These are phyloP conservation scores for Russula earlei DNA, from an alignment of 768 basidiomycete species.

Conservation along the genomic window DNA sequence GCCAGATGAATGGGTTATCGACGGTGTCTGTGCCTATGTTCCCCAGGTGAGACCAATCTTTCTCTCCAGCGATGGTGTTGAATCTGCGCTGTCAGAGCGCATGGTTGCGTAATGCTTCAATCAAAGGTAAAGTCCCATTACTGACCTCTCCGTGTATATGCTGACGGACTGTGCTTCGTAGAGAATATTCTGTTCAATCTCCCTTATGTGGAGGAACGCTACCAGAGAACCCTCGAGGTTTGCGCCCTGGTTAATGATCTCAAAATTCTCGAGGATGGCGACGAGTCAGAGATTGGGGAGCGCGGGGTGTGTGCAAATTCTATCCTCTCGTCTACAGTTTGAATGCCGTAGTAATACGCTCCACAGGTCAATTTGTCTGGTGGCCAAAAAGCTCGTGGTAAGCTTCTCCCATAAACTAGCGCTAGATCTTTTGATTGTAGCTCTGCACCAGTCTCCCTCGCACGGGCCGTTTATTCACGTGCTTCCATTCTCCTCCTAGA, in stretches of 20 bases:
- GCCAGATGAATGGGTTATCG: conserved; percentile 65
- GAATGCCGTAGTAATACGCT: not conserved
- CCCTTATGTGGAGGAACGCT: conserved; percentile 64
- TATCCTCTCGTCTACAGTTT: not conserved
- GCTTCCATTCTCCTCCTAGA: conserved; percentile 77
- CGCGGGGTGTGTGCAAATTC: conserved; percentile 45
- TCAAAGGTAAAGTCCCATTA: conserved; percentile 32
- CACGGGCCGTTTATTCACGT: conserved; percentile 84
- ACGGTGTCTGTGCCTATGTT: conserved; percentile 78
- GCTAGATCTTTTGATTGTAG: conserved; percentile 1
- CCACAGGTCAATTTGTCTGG: conserved; percentile 39
- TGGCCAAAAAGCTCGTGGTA: conserved; percentile 48
- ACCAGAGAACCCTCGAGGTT: conserved; percentile 68
- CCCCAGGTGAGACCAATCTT: conserved; percentile 45
- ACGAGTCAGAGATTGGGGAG: conserved; percentile 82
- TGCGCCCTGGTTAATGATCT: conserved; percentile 68
- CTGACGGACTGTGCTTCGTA: conserved; percentile 15
- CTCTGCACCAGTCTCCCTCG: conserved; percentile 45
- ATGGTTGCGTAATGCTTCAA: conserved; percentile 69
- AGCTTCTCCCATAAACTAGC: not conserved
- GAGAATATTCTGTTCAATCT: conserved; percentile 76
- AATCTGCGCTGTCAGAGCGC: conserved; percentile 28
- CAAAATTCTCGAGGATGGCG: conserved; percentile 78
- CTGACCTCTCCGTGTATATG: not conserved
- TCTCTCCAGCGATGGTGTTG: conserved; percentile 10